Percentiles rank a stretch among this genome's conserved stretches.
phyloP scores from a whole-genome alignment of 139 green algal species.

The Haematococcus sp. region DNA sequence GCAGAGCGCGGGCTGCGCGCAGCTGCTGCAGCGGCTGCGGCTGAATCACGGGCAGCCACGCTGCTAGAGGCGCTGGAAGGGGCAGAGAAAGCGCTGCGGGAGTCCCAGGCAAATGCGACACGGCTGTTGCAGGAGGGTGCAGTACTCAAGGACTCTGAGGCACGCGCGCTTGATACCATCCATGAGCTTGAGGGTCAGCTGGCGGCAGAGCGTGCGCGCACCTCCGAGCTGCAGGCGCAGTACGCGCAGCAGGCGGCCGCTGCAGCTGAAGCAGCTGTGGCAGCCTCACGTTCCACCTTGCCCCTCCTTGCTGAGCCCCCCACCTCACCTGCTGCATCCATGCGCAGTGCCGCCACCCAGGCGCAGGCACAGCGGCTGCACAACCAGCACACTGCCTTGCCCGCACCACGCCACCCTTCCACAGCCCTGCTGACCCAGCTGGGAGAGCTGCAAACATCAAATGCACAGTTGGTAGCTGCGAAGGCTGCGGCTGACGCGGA shows the following conservation, averaged over 20 bases:
- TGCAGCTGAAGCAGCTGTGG: no score
- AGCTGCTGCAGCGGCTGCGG: not conserved
- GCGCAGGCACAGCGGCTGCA: no score
- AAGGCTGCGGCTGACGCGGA: constrained; percentile 5
- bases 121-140: constrained; percentile 23
- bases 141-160: not conserved
- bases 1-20: constrained; percentile 6
- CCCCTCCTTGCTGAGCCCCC: no score
- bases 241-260: no score
- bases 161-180: no score
- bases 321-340: no score
- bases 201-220: not conserved
- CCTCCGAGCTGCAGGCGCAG: no score
- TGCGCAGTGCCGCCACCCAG: no score
- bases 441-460: not conserved
- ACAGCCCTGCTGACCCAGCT: not conserved
- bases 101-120: constrained; percentile 23
- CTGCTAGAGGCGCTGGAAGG: constrained; percentile 36
- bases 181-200: constrained; percentile 9
- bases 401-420: no score
- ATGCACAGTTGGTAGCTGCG: not conserved
- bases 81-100: constrained; percentile 24
- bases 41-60: constrained; percentile 6
- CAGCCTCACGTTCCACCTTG: no score
- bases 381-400: no score